Evolutionary conservation across 2,329 filamentous ascomycete species (phyloP), one percentile per base, ranked within the genome.

Genomic region (Chaetomium olivaceum): DNA sequence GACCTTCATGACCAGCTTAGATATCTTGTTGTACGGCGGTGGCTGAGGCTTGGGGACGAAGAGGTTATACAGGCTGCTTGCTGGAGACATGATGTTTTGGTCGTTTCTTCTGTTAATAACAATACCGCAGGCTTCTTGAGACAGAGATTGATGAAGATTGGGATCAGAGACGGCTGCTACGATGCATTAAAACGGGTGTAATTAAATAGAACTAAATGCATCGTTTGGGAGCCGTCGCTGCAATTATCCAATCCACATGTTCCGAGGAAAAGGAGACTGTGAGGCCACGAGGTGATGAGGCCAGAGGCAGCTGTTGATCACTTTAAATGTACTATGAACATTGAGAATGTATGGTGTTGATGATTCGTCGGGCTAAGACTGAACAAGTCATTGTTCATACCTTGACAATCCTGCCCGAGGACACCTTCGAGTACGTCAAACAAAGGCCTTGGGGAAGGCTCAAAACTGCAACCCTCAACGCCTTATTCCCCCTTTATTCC

Each of bases 11-110:
- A 2, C 23, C 16, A 61, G 29, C 52, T 43, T 43, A 11, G 52
- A 52, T 3, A 51, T 1, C 46, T 31, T 39, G 52, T 58, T 61
- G 46, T 58, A 65, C 1, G 63, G 57, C 8, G 62, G 58, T 4
- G 29, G 27, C 21, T 36, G 14, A 21, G 14, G 46, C 48, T 46
- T 39, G 2, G 31, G 16, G 23, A 36, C 50, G 14, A 61, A 12
- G 19, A 46, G 23, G 56, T 48, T 58, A 39, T 21, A 48, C 39
- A 48, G 31, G 12, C 14, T 21, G 23, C 14, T 55, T 21, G 16
- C 19, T 39, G 31, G 29, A 1, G 50, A 55, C 27, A 55, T 55
- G n/a, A 29, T 19, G n/a, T n/a, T 55, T 29, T 23, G 27, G n/a
- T n/a, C 31, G 52, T 4, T 21, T 23, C n/a, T 36, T 27, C 16